Conservation (phyloP, 768 basidiomycete species). For the Lactarius sanguifluus region DNA sequence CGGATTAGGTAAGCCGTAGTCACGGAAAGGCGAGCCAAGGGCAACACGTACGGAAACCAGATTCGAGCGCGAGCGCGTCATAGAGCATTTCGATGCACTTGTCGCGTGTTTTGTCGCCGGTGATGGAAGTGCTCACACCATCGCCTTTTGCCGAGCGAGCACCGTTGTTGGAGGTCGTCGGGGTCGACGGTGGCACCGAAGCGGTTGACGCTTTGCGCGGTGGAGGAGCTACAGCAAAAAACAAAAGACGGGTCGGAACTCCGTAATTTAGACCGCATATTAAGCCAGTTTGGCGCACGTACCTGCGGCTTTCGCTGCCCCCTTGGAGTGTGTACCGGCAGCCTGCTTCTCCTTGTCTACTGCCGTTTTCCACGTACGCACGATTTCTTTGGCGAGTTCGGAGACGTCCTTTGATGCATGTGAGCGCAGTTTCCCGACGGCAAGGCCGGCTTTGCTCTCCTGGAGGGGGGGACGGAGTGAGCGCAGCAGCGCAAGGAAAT, state of each 20-base stretch:
- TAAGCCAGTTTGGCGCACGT: constrained; percentile 35
- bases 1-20: background rate
- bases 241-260: constrained; percentile 14
- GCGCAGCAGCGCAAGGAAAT: constrained; percentile 25
- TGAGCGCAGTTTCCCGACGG: constrained; percentile 83
- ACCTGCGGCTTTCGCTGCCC: constrained; percentile 40
- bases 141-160: constrained; percentile 69
- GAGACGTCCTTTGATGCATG: constrained; percentile 72
- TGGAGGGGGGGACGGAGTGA: constrained; percentile 35
- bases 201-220: constrained; percentile 23
- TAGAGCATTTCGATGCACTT: constrained; percentile 89
- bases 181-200: constrained; percentile 19
- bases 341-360: constrained; percentile 65
- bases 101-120: constrained; percentile 76
- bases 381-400: constrained; percentile 85
- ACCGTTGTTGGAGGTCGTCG: constrained; percentile 36
- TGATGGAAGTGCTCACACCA: constrained; percentile 53
- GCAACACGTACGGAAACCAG: constrained; percentile 73
- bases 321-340: constrained; percentile 38
- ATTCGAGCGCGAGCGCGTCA: constrained; percentile 85
- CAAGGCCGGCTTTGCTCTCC: constrained; percentile 93
- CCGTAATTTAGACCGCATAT: background rate
- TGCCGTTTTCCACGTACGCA: constrained; percentile 87
- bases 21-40: constrained; percentile 5
- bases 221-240: constrained; percentile 11